These are phyloP conservation scores for Aspergillus bertholletiae DNA, from an alignment of 495 filamentous ascomycete species.

Conservation along the genomic window DNA sequence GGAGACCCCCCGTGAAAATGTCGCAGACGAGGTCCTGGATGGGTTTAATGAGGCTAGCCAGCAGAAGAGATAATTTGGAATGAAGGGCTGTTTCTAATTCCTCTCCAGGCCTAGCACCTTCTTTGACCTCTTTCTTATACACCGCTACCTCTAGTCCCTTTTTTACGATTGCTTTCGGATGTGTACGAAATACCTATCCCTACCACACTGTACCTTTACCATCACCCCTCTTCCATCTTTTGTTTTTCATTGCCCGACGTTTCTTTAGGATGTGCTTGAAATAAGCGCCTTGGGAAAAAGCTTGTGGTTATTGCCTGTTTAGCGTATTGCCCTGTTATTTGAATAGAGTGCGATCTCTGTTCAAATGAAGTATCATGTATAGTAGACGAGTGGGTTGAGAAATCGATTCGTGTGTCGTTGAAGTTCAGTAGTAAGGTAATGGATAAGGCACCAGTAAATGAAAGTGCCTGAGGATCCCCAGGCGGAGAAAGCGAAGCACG, in stretches of 20 bases:
- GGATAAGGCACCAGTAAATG: neutral
- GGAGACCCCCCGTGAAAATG: slow-evolving; percentile 24
- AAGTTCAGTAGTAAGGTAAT: neutral
- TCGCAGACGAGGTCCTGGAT: slow-evolving; percentile 48
- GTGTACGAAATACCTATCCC: neutral
- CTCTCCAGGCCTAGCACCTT: slow-evolving; percentile 3
- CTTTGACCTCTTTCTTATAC: neutral
- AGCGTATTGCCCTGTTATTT: neutral
- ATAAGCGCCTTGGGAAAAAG: neutral
- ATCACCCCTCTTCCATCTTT: slow-evolving; percentile 6
- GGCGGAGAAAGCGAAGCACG: slow-evolving; percentile 28
- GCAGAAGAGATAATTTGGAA: slow-evolving; percentile 28
- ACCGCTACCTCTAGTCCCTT: neutral
- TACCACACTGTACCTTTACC: slow-evolving; percentile 1
- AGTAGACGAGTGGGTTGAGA: neutral
- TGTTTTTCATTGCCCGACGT: neutral
- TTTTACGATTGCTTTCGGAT: neutral
- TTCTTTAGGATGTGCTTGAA: slow-evolving; percentile 3
- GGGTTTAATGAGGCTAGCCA: slow-evolving; percentile 50
- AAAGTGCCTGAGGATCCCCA: neutral
- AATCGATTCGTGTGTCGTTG: too few species aligned
- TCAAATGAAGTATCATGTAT: neutral
- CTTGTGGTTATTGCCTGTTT: neutral
- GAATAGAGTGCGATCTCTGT: neutral
- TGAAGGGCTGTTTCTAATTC: neutral